These are phyloP conservation scores for Phytophthora pinifolia DNA, from an alignment of 352 stramenopile genomes.

Conservation along the genomic window DNA sequence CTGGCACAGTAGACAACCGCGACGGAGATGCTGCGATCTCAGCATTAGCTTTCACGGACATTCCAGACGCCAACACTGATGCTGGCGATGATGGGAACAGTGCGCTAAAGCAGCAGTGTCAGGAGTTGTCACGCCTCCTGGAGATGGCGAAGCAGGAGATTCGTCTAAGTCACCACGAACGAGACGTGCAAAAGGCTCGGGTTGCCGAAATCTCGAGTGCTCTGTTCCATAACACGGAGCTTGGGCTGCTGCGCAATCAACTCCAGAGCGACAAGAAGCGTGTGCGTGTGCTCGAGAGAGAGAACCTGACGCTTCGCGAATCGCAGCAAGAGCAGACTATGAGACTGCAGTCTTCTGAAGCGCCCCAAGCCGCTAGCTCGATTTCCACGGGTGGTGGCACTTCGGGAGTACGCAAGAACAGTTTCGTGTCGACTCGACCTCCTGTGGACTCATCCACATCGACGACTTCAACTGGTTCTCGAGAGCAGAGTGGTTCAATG, in stretches of 20 bases:
- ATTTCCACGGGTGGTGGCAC: not conserved
- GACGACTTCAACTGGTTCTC: not conserved
- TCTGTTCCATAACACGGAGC: constrained; percentile 51
- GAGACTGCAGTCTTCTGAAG: constrained; percentile 52
- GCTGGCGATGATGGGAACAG: constrained; percentile 21
- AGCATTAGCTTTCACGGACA: constrained; percentile 7
- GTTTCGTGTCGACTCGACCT: not conserved
- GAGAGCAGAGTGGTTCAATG: not conserved
- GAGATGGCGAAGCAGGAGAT: constrained; percentile 81
- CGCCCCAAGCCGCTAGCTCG: constrained; percentile 29
- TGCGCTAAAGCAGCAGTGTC: constrained; percentile 41
- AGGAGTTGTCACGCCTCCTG: constrained; percentile 51
- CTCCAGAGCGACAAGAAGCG: constrained; percentile 64
- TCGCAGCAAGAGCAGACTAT: constrained; percentile 44
- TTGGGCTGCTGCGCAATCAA: constrained; percentile 50
- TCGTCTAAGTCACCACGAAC: constrained; percentile 57
- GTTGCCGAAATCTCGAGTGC: constrained; percentile 54
- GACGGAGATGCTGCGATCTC: constrained; percentile 22
- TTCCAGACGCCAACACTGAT: not conserved
- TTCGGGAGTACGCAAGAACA: not conserved
- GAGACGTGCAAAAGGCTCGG: constrained; percentile 46
- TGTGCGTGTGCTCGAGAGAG: constrained; percentile 56
- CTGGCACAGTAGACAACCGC: constrained; percentile 6
- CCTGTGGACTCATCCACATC: not conserved
- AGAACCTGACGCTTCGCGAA: constrained; percentile 56